Evolutionary conservation across 2,329 filamentous ascomycete genomes (phyloP).

Genomic region (Aspergillus transmontanensis): DNA sequence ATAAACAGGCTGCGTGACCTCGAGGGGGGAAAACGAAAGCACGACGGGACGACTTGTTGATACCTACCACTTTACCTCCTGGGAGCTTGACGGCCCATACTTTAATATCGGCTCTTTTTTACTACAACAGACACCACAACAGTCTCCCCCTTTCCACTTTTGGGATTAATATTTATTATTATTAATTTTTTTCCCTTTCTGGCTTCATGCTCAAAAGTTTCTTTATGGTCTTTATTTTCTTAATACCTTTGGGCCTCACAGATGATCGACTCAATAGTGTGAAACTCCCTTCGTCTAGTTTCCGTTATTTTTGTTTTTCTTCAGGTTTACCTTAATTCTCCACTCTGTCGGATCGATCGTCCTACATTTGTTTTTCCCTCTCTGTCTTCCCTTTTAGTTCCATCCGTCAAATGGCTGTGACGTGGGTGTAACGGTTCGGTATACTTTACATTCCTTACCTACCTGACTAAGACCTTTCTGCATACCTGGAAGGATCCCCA

Average conservation of each 20-base stretch:
- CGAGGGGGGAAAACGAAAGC: slow-evolving; percentile 28
- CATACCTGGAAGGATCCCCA: neutral
- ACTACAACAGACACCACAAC: neutral
- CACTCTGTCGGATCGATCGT: slow-evolving; percentile 19
- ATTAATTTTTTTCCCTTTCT: neutral
- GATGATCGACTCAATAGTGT: slow-evolving; percentile 6
- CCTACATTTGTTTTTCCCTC: slow-evolving; percentile 7
- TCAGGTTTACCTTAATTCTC: slow-evolving; percentile 13
- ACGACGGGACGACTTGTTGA: slow-evolving; percentile 18
- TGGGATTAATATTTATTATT: neutral
- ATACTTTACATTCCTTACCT: slow-evolving; percentile 22
- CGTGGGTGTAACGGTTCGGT: slow-evolving; percentile 21
- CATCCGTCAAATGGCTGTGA: slow-evolving; percentile 24
- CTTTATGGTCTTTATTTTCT: neutral
- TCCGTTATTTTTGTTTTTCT: slow-evolving; percentile 17
- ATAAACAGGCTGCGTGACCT: slow-evolving; percentile 52
- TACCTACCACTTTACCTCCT: slow-evolving; percentile 4
- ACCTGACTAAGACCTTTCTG: slow-evolving; percentile 5
- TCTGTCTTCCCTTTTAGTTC: neutral
- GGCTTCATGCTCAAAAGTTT: neutral
- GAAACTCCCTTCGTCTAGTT: slow-evolving; percentile 2
- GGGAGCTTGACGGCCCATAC: slow-evolving; percentile 3
- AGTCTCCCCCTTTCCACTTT: neutral
- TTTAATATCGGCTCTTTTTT: neutral
- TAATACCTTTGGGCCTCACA: neutral